Evolutionary conservation across 1,284 basidiomycete species (phyloP).

Genomic region (Leccinum laetum): DNA sequence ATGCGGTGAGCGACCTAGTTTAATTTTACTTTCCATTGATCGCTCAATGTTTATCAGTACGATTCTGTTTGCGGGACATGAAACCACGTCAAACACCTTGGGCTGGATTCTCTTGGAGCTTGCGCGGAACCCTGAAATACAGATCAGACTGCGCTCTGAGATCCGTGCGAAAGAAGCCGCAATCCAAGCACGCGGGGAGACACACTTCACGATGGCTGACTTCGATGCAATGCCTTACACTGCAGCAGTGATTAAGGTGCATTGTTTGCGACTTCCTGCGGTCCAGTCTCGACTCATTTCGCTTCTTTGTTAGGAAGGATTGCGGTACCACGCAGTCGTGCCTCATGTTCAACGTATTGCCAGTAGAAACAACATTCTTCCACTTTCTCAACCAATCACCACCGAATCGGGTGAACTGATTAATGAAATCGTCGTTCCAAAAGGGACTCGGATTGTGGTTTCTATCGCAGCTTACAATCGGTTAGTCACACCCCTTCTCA

Average conservation of each 20-base stretch:
- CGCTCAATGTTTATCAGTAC: constrained; percentile 23
- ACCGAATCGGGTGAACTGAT: constrained; percentile 36
- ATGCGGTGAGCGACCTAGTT: constrained; percentile 40
- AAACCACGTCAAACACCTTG: constrained; percentile 48
- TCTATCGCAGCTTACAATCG: constrained; percentile 39
- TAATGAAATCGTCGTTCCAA: constrained; percentile 34
- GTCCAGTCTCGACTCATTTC: background rate
- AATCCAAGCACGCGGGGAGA: constrained; percentile 39
- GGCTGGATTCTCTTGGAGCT: constrained; percentile 45
- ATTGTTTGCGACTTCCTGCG: background rate
- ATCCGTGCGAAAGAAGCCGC: constrained; percentile 35
- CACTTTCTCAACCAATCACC: constrained; percentile 42
- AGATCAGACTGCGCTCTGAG: constrained; percentile 41
- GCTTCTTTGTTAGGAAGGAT: constrained; percentile 33
- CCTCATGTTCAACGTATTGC: constrained; percentile 37
- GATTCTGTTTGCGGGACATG: constrained; percentile 49
- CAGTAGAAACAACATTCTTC: constrained; percentile 41
- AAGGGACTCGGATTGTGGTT: constrained; percentile 34
- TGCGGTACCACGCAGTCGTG: constrained; percentile 39
- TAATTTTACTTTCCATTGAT: background rate
- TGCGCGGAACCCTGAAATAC: constrained; percentile 38
- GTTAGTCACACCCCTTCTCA: constrained; percentile 16
- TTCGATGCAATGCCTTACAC: constrained; percentile 53
- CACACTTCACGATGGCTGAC: constrained; percentile 43
- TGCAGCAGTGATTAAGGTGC: constrained; percentile 52